Evolutionary conservation across 192 early-diverging fungal species (phyloP), one percentile per base, ranked within the genome.

Genomic region (Backusella parvicylindrica): DNA sequence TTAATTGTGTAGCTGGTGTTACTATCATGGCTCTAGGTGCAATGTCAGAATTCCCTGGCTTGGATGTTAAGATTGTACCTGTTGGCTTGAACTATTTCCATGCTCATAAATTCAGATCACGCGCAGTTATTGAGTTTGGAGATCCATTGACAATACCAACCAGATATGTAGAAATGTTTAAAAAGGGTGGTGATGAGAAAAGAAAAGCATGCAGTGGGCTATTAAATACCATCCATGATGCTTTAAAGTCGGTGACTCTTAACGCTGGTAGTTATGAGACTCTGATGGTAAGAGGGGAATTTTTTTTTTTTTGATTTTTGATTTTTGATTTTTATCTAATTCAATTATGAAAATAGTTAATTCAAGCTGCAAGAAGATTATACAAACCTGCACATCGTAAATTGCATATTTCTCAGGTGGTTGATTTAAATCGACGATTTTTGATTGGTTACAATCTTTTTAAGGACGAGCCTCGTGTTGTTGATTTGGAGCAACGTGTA

Each of bases 121-220:
- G 96, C 64, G 96, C 97, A 13, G 97, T 98, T 30, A 89, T 98
- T 65, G 97, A 99, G 84, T 99, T 95, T 88, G 96, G 98, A 49
- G 86, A 92, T 38, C 95, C 96, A 0, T 91, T 99, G 60, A 86
- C 88, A 6, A 88, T 99, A 11, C 82, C 91, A 6, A 75, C 78
- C 7, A 93, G 95, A 73, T 82, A 94, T 12, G 94, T 99, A n/a
- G 90, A 91, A 31, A 88, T 89, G 80, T 99, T 92, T 84, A 89
- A 85, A 68, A 79, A 81, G 38, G 97, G 97, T 64, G 98, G 97
- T 6, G 71, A 77, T 1, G 89, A 91, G 3, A 96, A 95, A 82
- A 88, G 97, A 21, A 78, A 92, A 37, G 95, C 96, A 1, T 92
- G 93, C 77, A 84, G 86, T 18, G 87, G 87, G 72, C 84, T 98